Percentiles rank a stretch among this genome's conserved stretches.
Evolutionary conservation across 2,329 filamentous ascomycete species (phyloP).

Genomic region (Penicillium freii): DNA sequence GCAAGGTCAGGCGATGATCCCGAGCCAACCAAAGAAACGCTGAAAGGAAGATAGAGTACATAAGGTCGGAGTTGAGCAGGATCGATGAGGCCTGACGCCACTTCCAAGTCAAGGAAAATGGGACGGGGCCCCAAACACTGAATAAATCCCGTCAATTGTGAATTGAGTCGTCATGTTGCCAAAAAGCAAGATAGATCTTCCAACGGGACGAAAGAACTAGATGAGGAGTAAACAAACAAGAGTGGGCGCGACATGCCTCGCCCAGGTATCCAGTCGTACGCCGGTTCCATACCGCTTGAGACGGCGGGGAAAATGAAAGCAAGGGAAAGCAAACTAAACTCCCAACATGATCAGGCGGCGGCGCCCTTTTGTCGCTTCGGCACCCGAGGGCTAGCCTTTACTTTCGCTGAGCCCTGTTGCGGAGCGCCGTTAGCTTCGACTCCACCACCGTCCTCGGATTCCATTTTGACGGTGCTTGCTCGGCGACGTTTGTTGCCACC

Average conservation of each 20-base stretch:
- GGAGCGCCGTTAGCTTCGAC: slow-evolving; percentile 52
- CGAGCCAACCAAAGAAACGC: slow-evolving; percentile 25
- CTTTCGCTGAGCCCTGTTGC: slow-evolving; percentile 38
- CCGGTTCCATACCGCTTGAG: slow-evolving; percentile 28
- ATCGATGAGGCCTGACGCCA: slow-evolving; percentile 16
- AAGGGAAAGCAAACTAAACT: slow-evolving; percentile 12
- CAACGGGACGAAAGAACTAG: slow-evolving; percentile 4
- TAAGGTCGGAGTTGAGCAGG: slow-evolving; percentile 25
- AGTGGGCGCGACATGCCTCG: slow-evolving; percentile 19
- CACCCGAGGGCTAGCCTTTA: slow-evolving; percentile 49
- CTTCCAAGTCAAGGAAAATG: slow-evolving; percentile 4
- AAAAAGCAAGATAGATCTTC: slow-evolving; percentile 12
- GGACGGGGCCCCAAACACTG: slow-evolving; percentile 11
- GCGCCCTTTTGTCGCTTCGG: slow-evolving; percentile 49
- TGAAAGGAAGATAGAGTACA: slow-evolving; percentile 33
- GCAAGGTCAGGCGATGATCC: slow-evolving; percentile 19
- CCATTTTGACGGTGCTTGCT: slow-evolving; percentile 59
- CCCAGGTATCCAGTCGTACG: slow-evolving; percentile 33
- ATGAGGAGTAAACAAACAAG: slow-evolving; percentile 19
- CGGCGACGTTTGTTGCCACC: slow-evolving; percentile 57
- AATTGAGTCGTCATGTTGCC: slow-evolving; percentile 23
- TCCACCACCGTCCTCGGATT: slow-evolving; percentile 51
- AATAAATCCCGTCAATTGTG: slow-evolving; percentile 18
- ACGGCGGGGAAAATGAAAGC: slow-evolving; percentile 12
- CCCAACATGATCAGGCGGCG: slow-evolving; percentile 28